These are phyloP conservation scores for Neurospora crassa DNA, from an alignment of 2,329 filamentous ascomycete species.

Conservation along the genomic window DNA sequence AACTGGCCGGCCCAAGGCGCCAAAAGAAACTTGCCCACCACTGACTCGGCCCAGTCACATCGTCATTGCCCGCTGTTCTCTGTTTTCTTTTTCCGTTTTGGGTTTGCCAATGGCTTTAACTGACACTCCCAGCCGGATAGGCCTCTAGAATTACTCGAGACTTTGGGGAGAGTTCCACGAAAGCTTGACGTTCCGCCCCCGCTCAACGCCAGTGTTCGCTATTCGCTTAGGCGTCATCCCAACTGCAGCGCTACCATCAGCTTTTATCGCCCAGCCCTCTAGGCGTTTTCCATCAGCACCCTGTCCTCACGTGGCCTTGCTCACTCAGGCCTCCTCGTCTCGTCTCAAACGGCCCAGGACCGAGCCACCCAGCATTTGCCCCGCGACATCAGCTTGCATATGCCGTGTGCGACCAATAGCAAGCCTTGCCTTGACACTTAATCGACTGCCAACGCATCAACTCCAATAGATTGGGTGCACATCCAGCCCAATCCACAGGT, in stretches of 20 bases:
- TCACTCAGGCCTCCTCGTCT: constrained; percentile 20
- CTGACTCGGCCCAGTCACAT: constrained; percentile 23
- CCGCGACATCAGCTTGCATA: constrained; percentile 48
- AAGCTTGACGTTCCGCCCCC: not conserved
- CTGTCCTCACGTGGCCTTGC: constrained; percentile 34
- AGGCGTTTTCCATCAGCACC: not conserved
- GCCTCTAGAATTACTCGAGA: not conserved
- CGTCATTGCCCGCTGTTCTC: constrained; percentile 14
- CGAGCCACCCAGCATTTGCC: constrained; percentile 27
- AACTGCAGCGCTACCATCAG: not conserved
- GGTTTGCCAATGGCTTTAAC: not conserved
- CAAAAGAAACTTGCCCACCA: constrained; percentile 25
- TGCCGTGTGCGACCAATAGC: constrained; percentile 45
- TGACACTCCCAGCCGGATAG: not conserved
- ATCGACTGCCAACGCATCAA: constrained; percentile 51
- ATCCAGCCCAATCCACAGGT: constrained; percentile 35
- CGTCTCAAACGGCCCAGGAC: constrained; percentile 24
- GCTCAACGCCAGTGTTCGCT: not conserved
- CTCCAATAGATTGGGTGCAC: constrained; percentile 47
- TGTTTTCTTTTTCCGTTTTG: not conserved
- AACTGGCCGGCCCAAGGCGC: constrained; percentile 34
- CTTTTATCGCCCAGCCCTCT: not conserved
- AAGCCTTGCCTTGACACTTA: constrained; percentile 40
- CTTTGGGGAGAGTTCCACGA: not conserved
- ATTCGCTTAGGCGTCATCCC: not conserved